Evolutionary conservation across 2,329 filamentous ascomycete species (phyloP).

Genomic region (Fusarium musae): DNA sequence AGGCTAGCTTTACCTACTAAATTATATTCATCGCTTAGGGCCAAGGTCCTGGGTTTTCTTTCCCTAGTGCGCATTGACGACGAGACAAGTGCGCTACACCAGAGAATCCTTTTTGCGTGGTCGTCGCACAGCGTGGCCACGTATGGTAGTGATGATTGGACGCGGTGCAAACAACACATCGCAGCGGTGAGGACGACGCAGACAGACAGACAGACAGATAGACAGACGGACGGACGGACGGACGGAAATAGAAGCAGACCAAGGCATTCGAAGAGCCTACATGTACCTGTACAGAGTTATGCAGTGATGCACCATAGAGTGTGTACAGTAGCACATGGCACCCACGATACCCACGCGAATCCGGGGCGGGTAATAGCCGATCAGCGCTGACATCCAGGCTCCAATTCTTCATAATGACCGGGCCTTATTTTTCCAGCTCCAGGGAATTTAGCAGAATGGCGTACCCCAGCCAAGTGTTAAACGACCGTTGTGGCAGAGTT

Average conservation of each 20-base stretch:
- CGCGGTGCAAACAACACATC: background rate
- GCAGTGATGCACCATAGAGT: constrained; percentile 22
- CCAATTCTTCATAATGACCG: background rate
- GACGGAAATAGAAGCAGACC: constrained; percentile 3
- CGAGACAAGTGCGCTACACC: constrained; percentile 10
- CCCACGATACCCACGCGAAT: constrained; percentile 23
- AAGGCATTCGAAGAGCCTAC: constrained; percentile 4
- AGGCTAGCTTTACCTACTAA: too few relatives aligned
- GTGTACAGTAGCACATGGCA: constrained; percentile 25
- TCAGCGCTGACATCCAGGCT: constrained; percentile 28
- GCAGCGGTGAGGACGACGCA: constrained; percentile 11
- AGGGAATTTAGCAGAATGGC: background rate
- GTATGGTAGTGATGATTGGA: constrained; percentile 5
- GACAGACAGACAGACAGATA: background rate
- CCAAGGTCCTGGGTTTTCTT: too few relatives aligned
- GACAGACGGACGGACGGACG: too few relatives aligned
- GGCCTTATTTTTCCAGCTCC: constrained; percentile 7
- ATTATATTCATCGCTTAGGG: too few relatives aligned
- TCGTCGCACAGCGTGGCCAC: constrained; percentile 32
- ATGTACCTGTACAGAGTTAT: constrained; percentile 11
- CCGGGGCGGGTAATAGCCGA: constrained; percentile 41
- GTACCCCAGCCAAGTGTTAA: background rate
- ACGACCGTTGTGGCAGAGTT: constrained; percentile 21
- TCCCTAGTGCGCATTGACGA: background rate
- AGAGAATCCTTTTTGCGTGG: constrained; percentile 13